phyloP scores from a whole-genome alignment of 768 basidiomycete genomes.

The Phallus indusiatus region DNA sequence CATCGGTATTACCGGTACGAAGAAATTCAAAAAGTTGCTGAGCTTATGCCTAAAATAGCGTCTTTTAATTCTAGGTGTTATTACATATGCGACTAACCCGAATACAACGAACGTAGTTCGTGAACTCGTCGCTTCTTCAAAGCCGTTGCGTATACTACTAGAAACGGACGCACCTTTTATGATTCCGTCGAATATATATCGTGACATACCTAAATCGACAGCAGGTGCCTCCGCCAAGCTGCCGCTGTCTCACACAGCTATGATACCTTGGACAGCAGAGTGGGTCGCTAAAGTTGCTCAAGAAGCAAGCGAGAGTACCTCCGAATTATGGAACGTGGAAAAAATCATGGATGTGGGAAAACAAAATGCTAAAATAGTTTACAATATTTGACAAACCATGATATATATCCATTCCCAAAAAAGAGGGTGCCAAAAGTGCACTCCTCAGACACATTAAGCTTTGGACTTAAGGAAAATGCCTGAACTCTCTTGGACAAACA shows the following conservation, averaged over 20 bases:
- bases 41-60: neutral
- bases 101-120: constrained; percentile 64
- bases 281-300: constrained; percentile 48
- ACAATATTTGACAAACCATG: constrained; percentile 29
- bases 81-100: constrained; percentile 66
- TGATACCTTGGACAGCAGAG: constrained; percentile 81
- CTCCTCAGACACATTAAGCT: too few relatives aligned
- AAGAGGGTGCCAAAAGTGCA: too few relatives aligned
- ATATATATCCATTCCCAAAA: too few relatives aligned
- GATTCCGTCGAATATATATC: constrained; percentile 69
- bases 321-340: constrained; percentile 40
- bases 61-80: constrained; percentile 44
- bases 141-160: constrained; percentile 37
- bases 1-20: constrained; percentile 69
- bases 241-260: constrained; percentile 66
- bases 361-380: constrained; percentile 54
- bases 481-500: too few relatives aligned
- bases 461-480: too few relatives aligned
- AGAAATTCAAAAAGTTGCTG: neutral
- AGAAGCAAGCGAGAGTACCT: constrained; percentile 17
- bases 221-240: constrained; percentile 39
- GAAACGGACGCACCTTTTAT: constrained; percentile 89
- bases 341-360: constrained; percentile 51
- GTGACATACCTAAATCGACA: constrained; percentile 32
- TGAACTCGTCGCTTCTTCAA: constrained; percentile 21